Conservation (phyloP, 179 eudicot genomes). For the Beta corolliflora region DNA sequence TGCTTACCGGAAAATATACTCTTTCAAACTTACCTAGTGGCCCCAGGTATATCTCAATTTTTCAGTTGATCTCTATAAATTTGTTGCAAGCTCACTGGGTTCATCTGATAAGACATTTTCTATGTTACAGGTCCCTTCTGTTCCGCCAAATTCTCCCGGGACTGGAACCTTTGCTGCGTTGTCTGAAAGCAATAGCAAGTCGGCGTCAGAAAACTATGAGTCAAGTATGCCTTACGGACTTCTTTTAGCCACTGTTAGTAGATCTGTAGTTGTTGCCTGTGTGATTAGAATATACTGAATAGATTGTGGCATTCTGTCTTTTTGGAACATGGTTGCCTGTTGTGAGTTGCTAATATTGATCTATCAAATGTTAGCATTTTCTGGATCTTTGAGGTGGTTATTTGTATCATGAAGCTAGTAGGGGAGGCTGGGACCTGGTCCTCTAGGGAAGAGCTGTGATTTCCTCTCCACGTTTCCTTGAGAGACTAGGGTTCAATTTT, state of each 20-base stretch:
- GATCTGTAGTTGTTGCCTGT: not conserved
- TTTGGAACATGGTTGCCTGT: not conserved
- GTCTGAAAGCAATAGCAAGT: conserved; percentile 60
- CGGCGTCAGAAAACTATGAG: conserved; percentile 71
- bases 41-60: conserved; percentile 53
- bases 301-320: not conserved
- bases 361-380: not conserved
- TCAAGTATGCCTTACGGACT: conserved; percentile 53
- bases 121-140: conserved; percentile 56
- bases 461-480: not conserved
- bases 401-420: not conserved
- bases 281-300: not conserved
- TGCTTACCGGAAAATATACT: conserved; percentile 93
- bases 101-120: conserved; percentile 4
- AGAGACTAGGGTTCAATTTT: not conserved
- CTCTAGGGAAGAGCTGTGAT: not conserved
- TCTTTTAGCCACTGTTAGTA: not conserved
- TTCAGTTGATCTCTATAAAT: not conserved
- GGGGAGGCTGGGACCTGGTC: not conserved
- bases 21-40: conserved; percentile 72
- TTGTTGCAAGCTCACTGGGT: not conserved
- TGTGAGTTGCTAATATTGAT: not conserved
- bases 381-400: not conserved
- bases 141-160: conserved; percentile 86
- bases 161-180: conserved; percentile 66